Conservation (phyloP, 2,329 filamentous ascomycete genomes). For the Cytospora mali region DNA sequence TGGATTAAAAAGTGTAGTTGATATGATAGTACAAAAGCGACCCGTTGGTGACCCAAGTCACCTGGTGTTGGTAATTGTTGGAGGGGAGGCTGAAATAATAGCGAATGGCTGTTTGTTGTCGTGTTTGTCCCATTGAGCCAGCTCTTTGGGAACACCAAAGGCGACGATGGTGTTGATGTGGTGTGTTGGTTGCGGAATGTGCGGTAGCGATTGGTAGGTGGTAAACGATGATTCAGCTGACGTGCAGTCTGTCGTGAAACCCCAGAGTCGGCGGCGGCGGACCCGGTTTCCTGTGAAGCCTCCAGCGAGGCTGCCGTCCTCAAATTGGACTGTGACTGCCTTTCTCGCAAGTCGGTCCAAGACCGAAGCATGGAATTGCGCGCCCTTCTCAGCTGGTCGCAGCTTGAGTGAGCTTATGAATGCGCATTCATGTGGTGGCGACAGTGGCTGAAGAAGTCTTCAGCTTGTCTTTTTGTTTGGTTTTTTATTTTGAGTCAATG, state of each 20-base stretch:
- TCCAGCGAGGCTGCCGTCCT: constrained; percentile 9
- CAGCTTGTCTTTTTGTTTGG: constrained; percentile 7
- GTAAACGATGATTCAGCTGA: constrained; percentile 2
- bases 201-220: constrained; percentile 11
- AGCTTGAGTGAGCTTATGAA: neutral
- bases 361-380: neutral
- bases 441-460: constrained; percentile 14
- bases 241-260: constrained; percentile 21
- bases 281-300: neutral
- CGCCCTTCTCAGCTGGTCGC: constrained; percentile 3
- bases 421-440: constrained; percentile 6
- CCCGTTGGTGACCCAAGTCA: constrained; percentile 26
- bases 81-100: constrained; percentile 17
- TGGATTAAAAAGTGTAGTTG: constrained; percentile 28
- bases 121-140: constrained; percentile 28
- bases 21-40: constrained; percentile 24
- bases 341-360: neutral
- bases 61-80: constrained; percentile 19
- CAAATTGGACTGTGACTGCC: neutral
- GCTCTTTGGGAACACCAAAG: constrained; percentile 22
- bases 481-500: neutral
- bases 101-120: constrained; percentile 25
- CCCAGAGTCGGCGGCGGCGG: neutral
- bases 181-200: constrained; percentile 2
- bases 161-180: constrained; percentile 1